These are phyloP conservation scores for Trichosporon sp. DNA, from an alignment of 1,284 basidiomycete genomes.

Conservation along the genomic window DNA sequence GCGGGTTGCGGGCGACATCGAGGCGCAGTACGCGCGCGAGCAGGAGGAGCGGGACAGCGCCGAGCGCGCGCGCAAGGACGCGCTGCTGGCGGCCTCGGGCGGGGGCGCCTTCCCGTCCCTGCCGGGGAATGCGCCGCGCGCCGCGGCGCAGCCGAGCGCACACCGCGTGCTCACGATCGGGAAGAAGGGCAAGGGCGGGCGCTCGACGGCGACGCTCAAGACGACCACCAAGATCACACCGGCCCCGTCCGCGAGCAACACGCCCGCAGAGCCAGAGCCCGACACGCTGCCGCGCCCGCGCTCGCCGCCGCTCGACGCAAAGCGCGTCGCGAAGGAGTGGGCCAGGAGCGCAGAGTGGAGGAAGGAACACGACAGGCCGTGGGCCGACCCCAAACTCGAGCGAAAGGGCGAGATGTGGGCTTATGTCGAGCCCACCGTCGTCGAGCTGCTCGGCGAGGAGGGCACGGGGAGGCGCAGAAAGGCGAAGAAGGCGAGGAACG, in stretches of 20 bases:
- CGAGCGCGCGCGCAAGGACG: conserved; percentile 31
- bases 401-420: conserved; percentile 16
- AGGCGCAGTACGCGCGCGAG: conserved; percentile 35
- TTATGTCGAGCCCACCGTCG: conserved; percentile 11
- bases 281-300: conserved; percentile 32
- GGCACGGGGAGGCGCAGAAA: conserved; percentile 26
- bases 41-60: conserved; percentile 29
- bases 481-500: conserved; percentile 24
- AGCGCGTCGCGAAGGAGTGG: conserved; percentile 32
- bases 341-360: conserved; percentile 29
- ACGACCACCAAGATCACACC: conserved; percentile 27
- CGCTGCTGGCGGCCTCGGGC: conserved; percentile 35
- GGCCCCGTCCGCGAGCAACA: neutral
- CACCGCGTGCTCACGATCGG: conserved; percentile 23
- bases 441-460: conserved; percentile 21
- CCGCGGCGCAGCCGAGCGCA: conserved; percentile 8
- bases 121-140: conserved; percentile 8
- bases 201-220: conserved; percentile 33
- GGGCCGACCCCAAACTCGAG: conserved; percentile 37
- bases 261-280: conserved; percentile 2
- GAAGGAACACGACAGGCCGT: conserved; percentile 36
- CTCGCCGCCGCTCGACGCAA: conserved; percentile 29
- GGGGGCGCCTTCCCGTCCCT: conserved; percentile 47
- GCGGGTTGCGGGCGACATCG: conserved; percentile 38
- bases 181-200: conserved; percentile 19